Base-by-base conservation (phyloP, 129 eudicot species). In the Gnaphalium uliginosum region DNA sequence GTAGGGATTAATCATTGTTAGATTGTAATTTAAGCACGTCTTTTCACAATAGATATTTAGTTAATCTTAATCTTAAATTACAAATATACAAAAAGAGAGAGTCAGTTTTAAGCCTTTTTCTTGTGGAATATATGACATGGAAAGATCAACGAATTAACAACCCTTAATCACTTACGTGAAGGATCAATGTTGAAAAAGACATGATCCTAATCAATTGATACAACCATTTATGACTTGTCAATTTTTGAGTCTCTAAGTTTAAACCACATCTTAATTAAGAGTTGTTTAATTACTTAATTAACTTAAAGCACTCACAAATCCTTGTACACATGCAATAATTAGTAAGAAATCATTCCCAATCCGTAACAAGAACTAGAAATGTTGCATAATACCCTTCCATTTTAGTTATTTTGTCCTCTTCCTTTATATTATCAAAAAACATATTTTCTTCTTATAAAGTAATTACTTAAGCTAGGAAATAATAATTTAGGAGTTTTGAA, bases 151-250 rank as follows among this genome's bases (percentile, higher is more conserved):
- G 5, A 14, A 46, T 46, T 14, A 64, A 62, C 71, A 74, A 75
- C 64, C 71, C 62, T 75, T 75, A 70, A 48, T 75, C 30, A 65
- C 63, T 75, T 75, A 75, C 71, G 79, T 51, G 30, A 33, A 62
- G 71, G 51, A 39, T 63, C 51, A 43, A n/a, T 46, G 32, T 48
- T 75, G 79, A 75, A 75, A 62, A 30, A 32, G 60, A 75, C 79
- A 29, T 62, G 32, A 75, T 66, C 71, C 80, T 67, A 76, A 66
- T 76, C 74, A 67, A 23, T 7, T 67, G 43, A 67, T 66, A 32
- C 68, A 76, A 54, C 80, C 72, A 30, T 56, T 13, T 54, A 66
- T 66, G 80, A 76, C 10, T 23, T 66, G 80, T 76, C 73, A 53
- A 56, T 54, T 67, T 33, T 56, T 41, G n/a, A 46, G 18, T 13